Conservation (phyloP, 23 red algal genomes). For the Cyanidioschyzon merolae region DNA sequence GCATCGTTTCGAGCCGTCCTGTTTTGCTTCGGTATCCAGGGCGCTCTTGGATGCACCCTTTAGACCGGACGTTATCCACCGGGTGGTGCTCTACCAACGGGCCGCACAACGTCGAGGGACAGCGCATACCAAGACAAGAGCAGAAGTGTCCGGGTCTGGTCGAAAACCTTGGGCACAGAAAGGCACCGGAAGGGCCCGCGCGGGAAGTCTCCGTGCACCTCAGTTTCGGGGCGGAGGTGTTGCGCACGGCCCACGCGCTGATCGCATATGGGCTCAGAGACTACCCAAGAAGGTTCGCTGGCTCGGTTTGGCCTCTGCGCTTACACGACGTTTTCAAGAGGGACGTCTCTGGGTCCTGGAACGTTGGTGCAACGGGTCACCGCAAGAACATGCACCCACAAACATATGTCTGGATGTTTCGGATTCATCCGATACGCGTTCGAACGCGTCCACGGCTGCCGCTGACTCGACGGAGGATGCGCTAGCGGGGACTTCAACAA, state of each 20-base stretch:
- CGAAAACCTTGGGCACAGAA: conserved; percentile 87
- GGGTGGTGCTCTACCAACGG: conserved; percentile 65
- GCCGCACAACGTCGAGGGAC: conserved; percentile 60
- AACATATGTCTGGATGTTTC: too few species aligned
- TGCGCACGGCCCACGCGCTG: conserved; percentile 44
- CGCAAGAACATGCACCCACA: too few species aligned
- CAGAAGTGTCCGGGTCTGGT: conserved; percentile 57
- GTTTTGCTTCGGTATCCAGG: background rate
- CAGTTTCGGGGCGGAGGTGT: conserved; percentile 70
- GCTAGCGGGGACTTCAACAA: background rate
- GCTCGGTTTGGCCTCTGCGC: background rate
- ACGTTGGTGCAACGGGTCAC: background rate
- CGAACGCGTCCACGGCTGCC: background rate
- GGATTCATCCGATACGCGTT: background rate
- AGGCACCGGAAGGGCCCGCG: conserved; percentile 60
- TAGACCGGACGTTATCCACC: conserved; percentile 75
- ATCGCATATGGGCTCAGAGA: background rate
- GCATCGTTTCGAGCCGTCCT: background rate
- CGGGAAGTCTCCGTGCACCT: conserved; percentile 50
- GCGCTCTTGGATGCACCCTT: conserved; percentile 66
- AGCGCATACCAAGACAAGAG: conserved; percentile 56
- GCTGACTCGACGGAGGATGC: background rate
- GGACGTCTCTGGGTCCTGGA: conserved; percentile 14
- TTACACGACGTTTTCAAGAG: background rate
- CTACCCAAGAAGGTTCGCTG: background rate